phyloP scores from a whole-genome alignment of 306 rosid genomes.

The Myrica gale region DNA sequence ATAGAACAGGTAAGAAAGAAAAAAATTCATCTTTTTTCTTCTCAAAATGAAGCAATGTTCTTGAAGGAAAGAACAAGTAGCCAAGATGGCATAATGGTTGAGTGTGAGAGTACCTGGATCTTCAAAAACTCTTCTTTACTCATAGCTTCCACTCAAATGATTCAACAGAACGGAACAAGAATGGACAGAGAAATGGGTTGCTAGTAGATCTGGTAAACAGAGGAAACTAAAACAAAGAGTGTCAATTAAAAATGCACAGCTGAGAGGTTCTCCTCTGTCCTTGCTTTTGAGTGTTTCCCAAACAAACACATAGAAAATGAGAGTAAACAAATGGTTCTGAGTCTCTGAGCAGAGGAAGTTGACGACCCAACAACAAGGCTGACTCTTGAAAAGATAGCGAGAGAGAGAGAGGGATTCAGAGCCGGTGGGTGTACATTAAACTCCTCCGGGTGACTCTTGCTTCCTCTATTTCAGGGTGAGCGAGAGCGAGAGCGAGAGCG shows the following conservation, averaged over 20 bases:
- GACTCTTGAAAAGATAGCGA: constrained; percentile 35
- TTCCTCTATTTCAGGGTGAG: constrained; percentile 45
- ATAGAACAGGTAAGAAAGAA: neutral
- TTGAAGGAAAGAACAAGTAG: constrained; percentile 2
- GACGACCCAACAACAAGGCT: constrained; percentile 29
- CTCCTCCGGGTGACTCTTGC: constrained; percentile 28
- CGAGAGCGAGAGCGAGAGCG: constrained; percentile 4
- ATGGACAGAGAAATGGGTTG: constrained; percentile 12
- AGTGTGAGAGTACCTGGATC: constrained; percentile 65
- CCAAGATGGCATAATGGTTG: neutral
- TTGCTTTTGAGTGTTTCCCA: constrained; percentile 30
- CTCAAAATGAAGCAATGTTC: constrained; percentile 15
- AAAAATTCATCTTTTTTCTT: neutral
- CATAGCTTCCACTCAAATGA: constrained; percentile 47
- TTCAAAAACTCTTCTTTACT: constrained; percentile 85
- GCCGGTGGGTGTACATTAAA: constrained; percentile 42
- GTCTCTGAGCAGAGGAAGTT: constrained; percentile 42
- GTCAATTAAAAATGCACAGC: constrained; percentile 8
- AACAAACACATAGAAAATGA: constrained; percentile 29
- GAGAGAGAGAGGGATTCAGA: neutral
- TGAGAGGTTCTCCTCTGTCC: constrained; percentile 14
- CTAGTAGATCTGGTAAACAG: constrained; percentile 46
- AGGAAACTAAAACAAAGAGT: constrained; percentile 22
- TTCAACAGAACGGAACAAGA: constrained; percentile 32
- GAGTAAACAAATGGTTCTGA: constrained; percentile 27